phyloP scores from a whole-genome alignment of 495 filamentous ascomycete genomes.

The Lichenothelia convexa region DNA sequence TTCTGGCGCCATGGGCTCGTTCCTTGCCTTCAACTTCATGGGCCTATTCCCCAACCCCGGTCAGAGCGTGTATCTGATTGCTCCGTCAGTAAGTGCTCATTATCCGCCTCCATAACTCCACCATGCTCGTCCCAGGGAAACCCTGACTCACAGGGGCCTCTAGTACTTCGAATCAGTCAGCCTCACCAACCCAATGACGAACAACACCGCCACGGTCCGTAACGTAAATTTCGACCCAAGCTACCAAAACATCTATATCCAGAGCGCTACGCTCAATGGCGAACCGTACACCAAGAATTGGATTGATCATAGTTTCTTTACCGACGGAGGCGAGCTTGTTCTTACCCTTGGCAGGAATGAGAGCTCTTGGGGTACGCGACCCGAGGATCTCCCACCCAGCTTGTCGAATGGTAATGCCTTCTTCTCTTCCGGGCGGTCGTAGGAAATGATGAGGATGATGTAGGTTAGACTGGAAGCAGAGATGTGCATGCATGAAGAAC shows the following conservation, averaged over 20 bases:
- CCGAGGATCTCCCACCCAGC: conserved; percentile 34
- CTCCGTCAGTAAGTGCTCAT: conserved; percentile 27
- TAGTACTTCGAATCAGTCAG: conserved; percentile 20
- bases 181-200: conserved; percentile 41
- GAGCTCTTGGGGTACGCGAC: conserved; percentile 33
- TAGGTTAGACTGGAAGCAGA: too few species aligned
- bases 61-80: conserved; percentile 27
- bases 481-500: too few species aligned
- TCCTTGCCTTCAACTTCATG: conserved; percentile 24
- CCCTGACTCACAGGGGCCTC: too few species aligned
- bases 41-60: conserved; percentile 25
- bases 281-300: conserved; percentile 35
- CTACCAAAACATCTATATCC: conserved; percentile 36
- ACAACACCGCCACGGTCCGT: conserved; percentile 39
- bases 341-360: conserved; percentile 29
- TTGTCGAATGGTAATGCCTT: conserved; percentile 13
- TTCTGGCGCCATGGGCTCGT: conserved; percentile 23
- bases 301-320: conserved; percentile 37
- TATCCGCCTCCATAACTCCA: conserved; percentile 45
- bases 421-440: too few species aligned
- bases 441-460: too few species aligned
- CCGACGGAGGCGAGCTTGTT: conserved; percentile 30
- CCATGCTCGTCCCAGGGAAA: too few species aligned
- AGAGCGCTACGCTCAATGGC: conserved; percentile 32
- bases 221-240: conserved; percentile 44